A percentile compares a stretch with the other conserved stretches of the same genome.
These are phyloP conservation scores for Xylaria bambusicola DNA, from an alignment of 495 filamentous ascomycete species.

Conservation along the genomic window DNA sequence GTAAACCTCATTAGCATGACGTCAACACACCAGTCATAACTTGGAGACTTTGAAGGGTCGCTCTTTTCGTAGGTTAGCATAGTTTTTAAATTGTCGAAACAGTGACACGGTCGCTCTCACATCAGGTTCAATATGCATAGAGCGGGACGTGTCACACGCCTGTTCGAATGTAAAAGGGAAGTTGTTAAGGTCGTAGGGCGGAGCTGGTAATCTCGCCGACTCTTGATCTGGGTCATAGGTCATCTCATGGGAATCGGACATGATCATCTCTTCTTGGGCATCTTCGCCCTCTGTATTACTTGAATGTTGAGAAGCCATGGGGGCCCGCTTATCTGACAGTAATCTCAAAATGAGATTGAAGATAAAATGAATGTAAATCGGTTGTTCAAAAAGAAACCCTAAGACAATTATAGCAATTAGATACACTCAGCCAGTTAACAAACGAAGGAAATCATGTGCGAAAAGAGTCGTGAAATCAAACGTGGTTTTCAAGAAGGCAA, in stretches of 20 bases:
- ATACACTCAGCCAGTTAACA: too few species aligned
- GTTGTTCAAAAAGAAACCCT: too few species aligned
- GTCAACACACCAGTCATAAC: constrained; percentile 5
- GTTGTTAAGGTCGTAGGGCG: constrained; percentile 16
- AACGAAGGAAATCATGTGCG: background rate
- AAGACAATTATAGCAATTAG: too few species aligned
- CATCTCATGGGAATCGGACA: background rate
- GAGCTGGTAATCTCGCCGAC: background rate
- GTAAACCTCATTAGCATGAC: background rate
- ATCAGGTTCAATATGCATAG: constrained; percentile 32
- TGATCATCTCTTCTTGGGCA: background rate
- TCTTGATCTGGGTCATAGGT: background rate
- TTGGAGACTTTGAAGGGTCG: constrained; percentile 9
- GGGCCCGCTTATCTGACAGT: background rate
- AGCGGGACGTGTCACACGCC: constrained; percentile 22
- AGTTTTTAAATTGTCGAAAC: constrained; percentile 1
- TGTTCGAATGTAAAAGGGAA: constrained; percentile 42
- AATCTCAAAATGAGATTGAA: background rate
- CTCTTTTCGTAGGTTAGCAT: constrained; percentile 4
- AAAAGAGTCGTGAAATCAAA: background rate
- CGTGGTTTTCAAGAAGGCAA: background rate
- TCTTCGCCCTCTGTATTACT: constrained; percentile 4
- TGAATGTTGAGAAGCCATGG: constrained; percentile 3
- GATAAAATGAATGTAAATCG: too few species aligned
- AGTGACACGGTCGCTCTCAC: constrained; percentile 19